A percentile compares a stretch with the other conserved stretches of the same genome.
phyloP scores from a whole-genome alignment of 371 early-diverging fungal genomes.

The Dichotomocladium elegans region DNA sequence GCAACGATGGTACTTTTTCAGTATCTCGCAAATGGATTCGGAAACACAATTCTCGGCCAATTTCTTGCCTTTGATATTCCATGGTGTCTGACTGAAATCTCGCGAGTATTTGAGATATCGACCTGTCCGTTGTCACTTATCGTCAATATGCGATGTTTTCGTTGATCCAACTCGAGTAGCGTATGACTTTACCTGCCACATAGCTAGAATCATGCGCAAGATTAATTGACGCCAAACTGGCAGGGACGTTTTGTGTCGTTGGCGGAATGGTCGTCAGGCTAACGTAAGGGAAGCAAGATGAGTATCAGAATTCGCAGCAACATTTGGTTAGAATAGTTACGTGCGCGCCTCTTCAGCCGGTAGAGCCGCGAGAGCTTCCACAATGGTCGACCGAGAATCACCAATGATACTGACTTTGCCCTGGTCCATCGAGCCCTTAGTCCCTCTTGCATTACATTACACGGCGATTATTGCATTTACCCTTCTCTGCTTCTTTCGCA shows the following conservation, averaged over 20 bases:
- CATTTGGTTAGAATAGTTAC: slow-evolving; percentile 22
- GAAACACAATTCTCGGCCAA: slow-evolving; percentile 79
- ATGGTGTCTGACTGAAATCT: slow-evolving; percentile 87
- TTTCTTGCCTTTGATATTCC: slow-evolving; percentile 67
- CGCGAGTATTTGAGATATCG: slow-evolving; percentile 87
- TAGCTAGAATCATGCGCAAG: slow-evolving; percentile 48
- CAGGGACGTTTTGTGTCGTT: slow-evolving; percentile 17
- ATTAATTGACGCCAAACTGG: slow-evolving; percentile 29
- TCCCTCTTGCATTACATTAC: neutral
- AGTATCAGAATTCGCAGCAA: too few relatives aligned
- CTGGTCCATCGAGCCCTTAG: slow-evolving; percentile 7
- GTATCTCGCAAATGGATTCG: slow-evolving; percentile 66
- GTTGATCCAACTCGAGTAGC: neutral
- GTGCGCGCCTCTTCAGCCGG: slow-evolving; percentile 45
- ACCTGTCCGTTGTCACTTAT: slow-evolving; percentile 24
- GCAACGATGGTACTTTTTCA: slow-evolving; percentile 39
- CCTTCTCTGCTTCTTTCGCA: slow-evolving; percentile 54
- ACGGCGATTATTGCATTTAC: slow-evolving; percentile 18
- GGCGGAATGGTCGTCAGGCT: slow-evolving; percentile 48
- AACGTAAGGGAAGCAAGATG: slow-evolving; percentile 1
- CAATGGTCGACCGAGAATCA: slow-evolving; percentile 52
- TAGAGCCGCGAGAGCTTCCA: slow-evolving; percentile 50
- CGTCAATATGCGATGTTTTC: too few relatives aligned
- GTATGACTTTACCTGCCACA: slow-evolving; percentile 38
- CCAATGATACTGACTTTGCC: slow-evolving; percentile 45